Evolutionary conservation across 441 rosid genomes (phyloP).

Genomic region (Eutrema salsugineum): DNA sequence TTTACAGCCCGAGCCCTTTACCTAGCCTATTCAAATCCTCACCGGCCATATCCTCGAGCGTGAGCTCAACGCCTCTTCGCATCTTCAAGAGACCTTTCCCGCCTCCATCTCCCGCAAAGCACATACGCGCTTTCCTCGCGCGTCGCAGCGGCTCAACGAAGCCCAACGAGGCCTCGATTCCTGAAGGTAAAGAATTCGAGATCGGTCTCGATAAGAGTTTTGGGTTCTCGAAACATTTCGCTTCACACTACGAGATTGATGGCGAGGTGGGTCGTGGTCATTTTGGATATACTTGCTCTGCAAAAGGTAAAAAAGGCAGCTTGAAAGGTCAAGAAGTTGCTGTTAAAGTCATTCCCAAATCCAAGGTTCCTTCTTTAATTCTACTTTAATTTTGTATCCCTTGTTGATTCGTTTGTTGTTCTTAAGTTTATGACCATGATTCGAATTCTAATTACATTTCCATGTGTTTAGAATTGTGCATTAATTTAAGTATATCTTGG

Average conservation of each 20-base stretch:
- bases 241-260: constrained; percentile 55
- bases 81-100: constrained; percentile 84
- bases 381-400: not conserved
- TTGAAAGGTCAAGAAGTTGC: constrained; percentile 78
- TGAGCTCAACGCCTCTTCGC: constrained; percentile 69
- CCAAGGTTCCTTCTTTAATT: constrained; percentile 45
- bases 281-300: constrained; percentile 82
- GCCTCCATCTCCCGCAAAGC: constrained; percentile 91
- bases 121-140: constrained; percentile 66
- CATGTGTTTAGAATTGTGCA: not conserved
- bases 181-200: constrained; percentile 70
- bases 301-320: constrained; percentile 67
- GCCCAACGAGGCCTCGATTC: constrained; percentile 73
- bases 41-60: constrained; percentile 48
- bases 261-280: constrained; percentile 87
- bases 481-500: not conserved
- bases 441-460: not conserved
- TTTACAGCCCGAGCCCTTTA: constrained; percentile 78
- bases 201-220: constrained; percentile 69
- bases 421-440: too few species aligned
- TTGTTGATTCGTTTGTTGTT: not conserved
- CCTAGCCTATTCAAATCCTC: constrained; percentile 71
- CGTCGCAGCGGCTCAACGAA: constrained; percentile 64
- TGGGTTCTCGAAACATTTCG: constrained; percentile 63
- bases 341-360: constrained; percentile 79